Evolutionary conservation across 1,284 basidiomycete species (phyloP), one percentile per base, ranked within the genome.

Genomic region (Xerocomus minutiporus): DNA sequence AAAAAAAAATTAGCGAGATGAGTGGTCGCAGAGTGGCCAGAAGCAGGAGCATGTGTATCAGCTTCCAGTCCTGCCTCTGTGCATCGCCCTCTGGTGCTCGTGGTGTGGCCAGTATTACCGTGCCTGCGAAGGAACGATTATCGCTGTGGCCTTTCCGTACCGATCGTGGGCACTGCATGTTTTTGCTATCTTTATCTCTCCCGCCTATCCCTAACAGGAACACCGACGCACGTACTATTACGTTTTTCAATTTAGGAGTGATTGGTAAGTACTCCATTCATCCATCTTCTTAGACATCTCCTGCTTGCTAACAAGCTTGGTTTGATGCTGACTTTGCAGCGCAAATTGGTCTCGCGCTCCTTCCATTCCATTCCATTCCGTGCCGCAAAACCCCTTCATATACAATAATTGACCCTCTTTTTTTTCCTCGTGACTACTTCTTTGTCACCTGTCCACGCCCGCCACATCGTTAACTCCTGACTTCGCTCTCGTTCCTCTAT

Each of bases 21-120:
- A 57, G 57, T 59, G 63, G 59, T 35, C 55, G 51, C 63, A 62
- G 54, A 66, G 65, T 61, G 63, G 65, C 39, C 49, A 63, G 62
- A 65, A 66, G 64, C 62, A 56, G 1, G 8, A 29, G 42, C 63
- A 66, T 65, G 61, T 52, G 62, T 20, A 66, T 65, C 57, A 48
- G 48, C 59, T 67, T 67, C 61, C 25, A 44, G 60, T 61, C 61
- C 63, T 60, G 56, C 62, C 57, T 55, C 50, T 57, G 17, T 3
- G 54, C 63, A 66, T 61, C 13, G 62, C 62, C 53, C 46, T 62
- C 51, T 51, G 51, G 23, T 57, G 50, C 43, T 49, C 31, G 34
- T 35, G 51, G 59, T 53, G 43, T 53, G 43, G 35, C 50, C 20
- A 39, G 31, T 47, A 34, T 52, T 51, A 41, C 44, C 15, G 45